Evolutionary conservation across 2,329 filamentous ascomycete species (phyloP), one percentile per base, ranked within the genome.

Genomic region (Hypoxylon sp.): DNA sequence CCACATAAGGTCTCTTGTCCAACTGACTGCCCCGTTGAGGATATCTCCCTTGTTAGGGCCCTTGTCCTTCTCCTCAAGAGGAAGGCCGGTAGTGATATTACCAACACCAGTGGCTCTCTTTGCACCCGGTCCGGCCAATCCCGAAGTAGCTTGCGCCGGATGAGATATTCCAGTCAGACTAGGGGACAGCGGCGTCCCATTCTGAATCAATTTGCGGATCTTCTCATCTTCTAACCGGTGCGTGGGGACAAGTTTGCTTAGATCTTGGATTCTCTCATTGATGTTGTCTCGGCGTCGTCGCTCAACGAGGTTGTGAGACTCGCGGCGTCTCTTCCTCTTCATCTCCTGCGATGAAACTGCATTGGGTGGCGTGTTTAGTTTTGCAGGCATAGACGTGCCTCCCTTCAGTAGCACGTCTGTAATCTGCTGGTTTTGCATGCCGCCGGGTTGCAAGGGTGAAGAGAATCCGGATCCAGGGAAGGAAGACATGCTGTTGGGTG

Each of bases 21-120:
- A 99, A 81, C 94, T 94, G 59, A 98, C 96, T 35, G 95, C 93
- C 31, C 96, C 95, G 77, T 98, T 98, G 75, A 99, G 90, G 66
- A 99, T 98, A 75, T 99, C 96, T 53, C 96, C 96, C 83, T 99
- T 99, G 85, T 98, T 98, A 5, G 96, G 96, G 0, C 96, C 96
- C 79, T 98, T 98, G 82, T 99, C 96, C 80, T 98, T 98, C 73
- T 98, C 96, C 75, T 99, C 96, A 37, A 97, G 88, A 0, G 96
- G 95, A 31, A 98, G 87, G 13, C 94, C 94, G 71, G 95, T 95
- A 5, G 94, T 97, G 75, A 98, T 98, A 78, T 92, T 97, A 39
- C 92, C 92, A 5, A 90, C 86, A 57, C 91, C 89, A 33, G 91
- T 89, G 31, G 94, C 94, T 70, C 94, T 90, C 71, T 94, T 89